phyloP scores from a whole-genome alignment of 345 rosid species.

The Pugionium dolabratum region DNA sequence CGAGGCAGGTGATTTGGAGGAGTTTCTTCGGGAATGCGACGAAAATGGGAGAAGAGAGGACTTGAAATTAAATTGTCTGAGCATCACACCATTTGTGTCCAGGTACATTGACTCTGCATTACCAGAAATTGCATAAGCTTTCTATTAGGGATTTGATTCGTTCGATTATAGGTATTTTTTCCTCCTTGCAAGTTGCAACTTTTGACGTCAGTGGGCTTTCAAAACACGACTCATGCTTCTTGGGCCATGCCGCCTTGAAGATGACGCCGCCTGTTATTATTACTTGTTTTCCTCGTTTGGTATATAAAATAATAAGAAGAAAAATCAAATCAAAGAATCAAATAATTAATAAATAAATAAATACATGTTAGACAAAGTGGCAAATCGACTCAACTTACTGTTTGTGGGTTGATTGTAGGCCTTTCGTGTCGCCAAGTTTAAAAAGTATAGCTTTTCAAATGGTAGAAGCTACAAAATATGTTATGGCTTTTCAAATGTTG shows the following conservation, averaged over 20 bases:
- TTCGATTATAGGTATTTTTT: conserved; percentile 6
- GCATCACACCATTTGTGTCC: conserved; percentile 46
- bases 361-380: background rate
- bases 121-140: conserved; percentile 1
- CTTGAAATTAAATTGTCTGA: conserved; percentile 29
- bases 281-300: background rate
- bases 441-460: background rate
- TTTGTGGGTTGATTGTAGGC: conserved; percentile 20
- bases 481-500: background rate
- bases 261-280: conserved; percentile 10
- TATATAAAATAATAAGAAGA: conserved; percentile 2
- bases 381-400: conserved; percentile 20
- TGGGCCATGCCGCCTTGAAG: conserved; percentile 26
- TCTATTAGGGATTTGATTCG: conserved; percentile 30
- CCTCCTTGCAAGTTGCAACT: conserved; percentile 3
- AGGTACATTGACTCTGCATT: conserved; percentile 44
- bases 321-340: background rate
- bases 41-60: conserved; percentile 29
- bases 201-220: conserved; percentile 27
- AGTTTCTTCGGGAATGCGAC: background rate
- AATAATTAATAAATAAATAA: background rate
- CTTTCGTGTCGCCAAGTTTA: conserved; percentile 6
- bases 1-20: conserved; percentile 14
- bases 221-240: conserved; percentile 11
- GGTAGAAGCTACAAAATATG: no score